These are phyloP conservation scores for Papiliotrema laurentii DNA, from an alignment of 1,284 basidiomycete genomes.

Conservation along the genomic window DNA sequence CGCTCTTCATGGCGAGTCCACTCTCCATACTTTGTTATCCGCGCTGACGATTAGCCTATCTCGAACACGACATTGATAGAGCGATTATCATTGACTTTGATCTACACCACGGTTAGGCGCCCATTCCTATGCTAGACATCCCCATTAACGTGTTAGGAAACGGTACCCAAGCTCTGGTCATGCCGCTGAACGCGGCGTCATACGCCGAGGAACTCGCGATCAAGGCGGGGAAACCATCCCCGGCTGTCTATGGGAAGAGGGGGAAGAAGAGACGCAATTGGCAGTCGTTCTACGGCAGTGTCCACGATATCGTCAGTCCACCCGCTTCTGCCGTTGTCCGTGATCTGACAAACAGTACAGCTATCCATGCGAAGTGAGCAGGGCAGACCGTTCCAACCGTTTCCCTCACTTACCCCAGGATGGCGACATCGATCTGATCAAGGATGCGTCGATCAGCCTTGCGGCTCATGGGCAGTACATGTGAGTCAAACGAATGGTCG, in stretches of 20 bases:
- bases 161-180: slow-evolving; percentile 85
- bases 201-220: slow-evolving; percentile 62
- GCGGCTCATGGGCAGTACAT: slow-evolving; percentile 85
- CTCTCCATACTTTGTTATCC: neutral
- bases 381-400: too few relatives aligned
- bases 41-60: slow-evolving; percentile 57
- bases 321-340: neutral
- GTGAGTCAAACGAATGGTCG: slow-evolving; percentile 23
- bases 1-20: slow-evolving; percentile 71
- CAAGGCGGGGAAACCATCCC: slow-evolving; percentile 43
- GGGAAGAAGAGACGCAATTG: slow-evolving; percentile 52
- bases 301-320: slow-evolving; percentile 72
- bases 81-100: slow-evolving; percentile 90
- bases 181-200: slow-evolving; percentile 87
- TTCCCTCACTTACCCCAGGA: slow-evolving; percentile 57
- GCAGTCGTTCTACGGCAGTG: slow-evolving; percentile 77
- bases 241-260: slow-evolving; percentile 42
- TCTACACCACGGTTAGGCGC: slow-evolving; percentile 62
- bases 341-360: slow-evolving; percentile 51
- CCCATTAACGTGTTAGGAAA: slow-evolving; percentile 58
- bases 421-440: slow-evolving; percentile 69
- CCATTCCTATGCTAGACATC: neutral
- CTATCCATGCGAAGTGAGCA: slow-evolving; percentile 84
- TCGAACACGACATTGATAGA: slow-evolving; percentile 71
- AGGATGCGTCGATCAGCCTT: slow-evolving; percentile 77